Evolutionary conservation across 768 basidiomycete species (phyloP), one percentile per base, ranked within the genome.

Genomic region (Pulveroboletus sp.): DNA sequence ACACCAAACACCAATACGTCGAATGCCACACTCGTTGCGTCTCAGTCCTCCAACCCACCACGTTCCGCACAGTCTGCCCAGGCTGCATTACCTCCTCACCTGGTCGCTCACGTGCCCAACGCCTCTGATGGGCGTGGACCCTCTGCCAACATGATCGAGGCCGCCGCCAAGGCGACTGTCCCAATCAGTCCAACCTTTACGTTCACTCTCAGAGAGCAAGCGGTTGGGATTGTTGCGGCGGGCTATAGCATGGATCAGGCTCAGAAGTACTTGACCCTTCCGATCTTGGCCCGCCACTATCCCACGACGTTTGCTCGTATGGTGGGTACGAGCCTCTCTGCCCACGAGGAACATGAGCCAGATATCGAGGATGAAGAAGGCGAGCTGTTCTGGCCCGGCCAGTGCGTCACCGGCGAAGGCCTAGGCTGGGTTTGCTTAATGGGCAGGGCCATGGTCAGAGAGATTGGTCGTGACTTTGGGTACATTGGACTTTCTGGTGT

Each of bases 391-490:
- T 90, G 88, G 89, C 89, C 88, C 0, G 82, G 82, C 36, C 84
- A 87, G 58, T 74, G 78, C 31, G 72, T 82, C 49, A 85, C 78
- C 25, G 87, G 86, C 36, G 85, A 88, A 64, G 89, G 89, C 41
- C 74, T 91, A 25, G 89, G 84, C 19, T 91, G 89, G 89, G 81
- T 90, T n/a, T 90, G 88, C 65, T 72, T 86, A 24, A 84, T 91
- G 81, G 88, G 87, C 57, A 87, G 85, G 62, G 84, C 87, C 34
- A 91, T 91, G 89, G 80, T 91, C 61, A 81, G 78, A 57, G 89
- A 91, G 60, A 85, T 87, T 58, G 87, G 87, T 53, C 82, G 81
- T 59, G 75, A 81, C 29, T 82, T 84, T 66, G 85, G 84, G 11
- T 91, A 90, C 69, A 73, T 70, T 49, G 86, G 88, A 25, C 66